These are phyloP conservation scores for Corymbia calophylla DNA, from an alignment of 441 rosid genomes.

Conservation along the genomic window DNA sequence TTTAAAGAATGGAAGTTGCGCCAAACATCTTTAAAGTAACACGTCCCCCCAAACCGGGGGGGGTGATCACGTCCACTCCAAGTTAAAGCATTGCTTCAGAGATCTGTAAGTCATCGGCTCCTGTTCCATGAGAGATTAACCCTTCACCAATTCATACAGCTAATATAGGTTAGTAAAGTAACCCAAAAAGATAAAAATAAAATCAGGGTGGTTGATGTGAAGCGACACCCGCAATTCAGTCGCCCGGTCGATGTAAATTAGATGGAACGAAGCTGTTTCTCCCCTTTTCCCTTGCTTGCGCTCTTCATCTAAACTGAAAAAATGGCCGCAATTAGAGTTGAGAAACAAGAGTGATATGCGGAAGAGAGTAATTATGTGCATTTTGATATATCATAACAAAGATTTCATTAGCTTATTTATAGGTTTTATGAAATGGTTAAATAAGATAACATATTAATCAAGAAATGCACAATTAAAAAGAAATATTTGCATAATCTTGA, in stretches of 20 bases:
- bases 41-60: neutral
- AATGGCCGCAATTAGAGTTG: no score
- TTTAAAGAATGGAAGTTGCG: neutral
- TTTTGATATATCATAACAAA: no score
- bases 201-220: neutral
- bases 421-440: no score
- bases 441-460: no score
- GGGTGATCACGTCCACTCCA: neutral
- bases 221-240: neutral
- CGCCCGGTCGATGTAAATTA: neutral
- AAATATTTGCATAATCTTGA: no score
- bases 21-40: neutral
- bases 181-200: neutral
- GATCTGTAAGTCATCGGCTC: neutral
- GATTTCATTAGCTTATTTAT: no score
- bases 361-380: no score
- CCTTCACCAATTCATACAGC: neutral
- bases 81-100: neutral
- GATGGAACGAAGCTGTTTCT: neutral
- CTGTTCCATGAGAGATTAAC: neutral
- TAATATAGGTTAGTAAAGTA: neutral
- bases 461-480: no score
- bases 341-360: no score
- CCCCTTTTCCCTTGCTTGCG: neutral
- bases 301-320: neutral